Evolutionary conservation across 805 yeast genomes (phyloP), one percentile per base, ranked within the genome.

Genomic region (Myxozyma monticola): DNA sequence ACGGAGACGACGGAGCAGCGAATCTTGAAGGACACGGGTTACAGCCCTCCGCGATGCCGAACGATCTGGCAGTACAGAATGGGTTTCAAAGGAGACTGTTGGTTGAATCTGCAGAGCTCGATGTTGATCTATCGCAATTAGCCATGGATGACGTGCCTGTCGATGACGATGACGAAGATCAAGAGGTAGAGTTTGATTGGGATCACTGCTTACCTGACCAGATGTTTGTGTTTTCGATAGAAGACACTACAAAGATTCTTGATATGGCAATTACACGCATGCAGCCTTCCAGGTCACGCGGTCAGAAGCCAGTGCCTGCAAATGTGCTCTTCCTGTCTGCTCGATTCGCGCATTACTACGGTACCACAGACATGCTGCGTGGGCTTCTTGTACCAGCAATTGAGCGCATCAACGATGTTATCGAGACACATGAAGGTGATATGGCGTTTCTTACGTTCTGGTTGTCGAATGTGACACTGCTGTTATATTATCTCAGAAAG

Each of bases 381-480:
- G 57, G 62, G 25, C 57, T 73, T 17, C 42, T 71, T 30, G 58
- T 61, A 2, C 54, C 64, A 10, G 60, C 67, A 6, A 34, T 56
- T 7, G 54, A 48, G 33, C 66, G 73, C 7, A 68, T 73, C 39
- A 54, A 61, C 33, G 57, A 65, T 6, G 63, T 59, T 2, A 62
- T 66, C n/a, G 61, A 62, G 34, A 61, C 62, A n/a, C 66, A 66
- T 40, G 58, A 56, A 18, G 63, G 65, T 15, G 76, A 73, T 47
- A 61, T 73, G 51, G 70, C 72, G n/a, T 67, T 59, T 45, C 42
- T 69, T 54, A 84, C 95, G 43, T 91, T 88, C 65, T 93, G 98
- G 98, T 76, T 93, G 31, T 82, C 96, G 3, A 84, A 85, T 22
- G 65, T 85, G 38, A 85, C 86, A 51, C 82, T 86, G 58, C 69